phyloP scores from a whole-genome alignment of 2,329 filamentous ascomycete genomes.

The Stagonosporopsis tanaceti region DNA sequence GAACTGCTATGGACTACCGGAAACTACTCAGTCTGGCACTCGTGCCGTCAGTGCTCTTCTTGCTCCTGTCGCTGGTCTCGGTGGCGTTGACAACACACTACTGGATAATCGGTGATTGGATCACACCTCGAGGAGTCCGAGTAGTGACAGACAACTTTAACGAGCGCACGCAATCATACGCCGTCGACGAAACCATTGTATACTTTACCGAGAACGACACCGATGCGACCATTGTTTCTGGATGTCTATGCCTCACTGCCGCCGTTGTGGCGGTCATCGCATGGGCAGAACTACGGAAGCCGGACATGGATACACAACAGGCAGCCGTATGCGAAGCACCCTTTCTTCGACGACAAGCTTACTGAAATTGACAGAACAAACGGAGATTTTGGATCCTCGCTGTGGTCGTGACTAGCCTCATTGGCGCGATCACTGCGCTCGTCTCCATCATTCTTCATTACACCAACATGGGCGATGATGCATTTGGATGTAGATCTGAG shows the following conservation, averaged over 20 bases:
- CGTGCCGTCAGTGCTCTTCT: slow-evolving; percentile 34
- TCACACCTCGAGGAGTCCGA: slow-evolving; percentile 31
- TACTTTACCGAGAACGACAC: slow-evolving; percentile 36
- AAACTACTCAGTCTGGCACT: slow-evolving; percentile 35
- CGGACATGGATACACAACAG: slow-evolving; percentile 35
- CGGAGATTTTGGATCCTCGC: slow-evolving; percentile 40
- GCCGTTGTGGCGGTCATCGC: slow-evolving; percentile 35
- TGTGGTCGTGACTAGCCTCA: slow-evolving; percentile 28
- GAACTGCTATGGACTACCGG: slow-evolving; percentile 29
- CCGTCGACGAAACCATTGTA: slow-evolving; percentile 36
- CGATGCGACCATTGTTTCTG: slow-evolving; percentile 39
- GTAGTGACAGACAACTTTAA: slow-evolving; percentile 27
- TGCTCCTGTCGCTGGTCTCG: slow-evolving; percentile 39
- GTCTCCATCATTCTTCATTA: slow-evolving; percentile 36
- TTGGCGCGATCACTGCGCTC: slow-evolving; percentile 29
- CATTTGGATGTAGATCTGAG: slow-evolving; percentile 35
- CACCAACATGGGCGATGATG: slow-evolving; percentile 35
- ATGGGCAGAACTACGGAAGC: slow-evolving; percentile 34
- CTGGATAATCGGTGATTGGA: slow-evolving; percentile 43
- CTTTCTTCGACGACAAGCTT: neutral
- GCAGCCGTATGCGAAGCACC: slow-evolving; percentile 26
- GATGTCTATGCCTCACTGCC: slow-evolving; percentile 35
- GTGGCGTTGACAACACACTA: slow-evolving; percentile 41
- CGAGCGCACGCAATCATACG: slow-evolving; percentile 27
- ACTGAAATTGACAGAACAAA: slow-evolving; percentile 28